A percentile compares a stretch with the other conserved stretches of the same genome.
Evolutionary conservation across 768 basidiomycete genomes (phyloP).

Genomic region (Suillus ampliporus): DNA sequence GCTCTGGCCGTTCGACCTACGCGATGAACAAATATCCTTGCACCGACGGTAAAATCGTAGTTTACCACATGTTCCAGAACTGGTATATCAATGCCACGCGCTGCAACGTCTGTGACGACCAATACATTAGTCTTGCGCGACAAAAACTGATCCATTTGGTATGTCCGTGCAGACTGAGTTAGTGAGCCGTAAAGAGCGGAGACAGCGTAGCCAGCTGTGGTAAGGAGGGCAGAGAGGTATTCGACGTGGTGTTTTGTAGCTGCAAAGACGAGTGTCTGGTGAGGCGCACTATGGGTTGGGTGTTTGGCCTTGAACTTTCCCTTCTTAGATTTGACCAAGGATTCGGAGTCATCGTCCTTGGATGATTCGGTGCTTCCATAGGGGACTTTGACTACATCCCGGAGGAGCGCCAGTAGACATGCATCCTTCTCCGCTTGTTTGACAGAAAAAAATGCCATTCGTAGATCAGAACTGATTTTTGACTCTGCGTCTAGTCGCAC

Average conservation of each 20-base stretch:
- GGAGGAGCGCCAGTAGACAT: constrained; percentile 78
- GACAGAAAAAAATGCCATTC: constrained; percentile 93
- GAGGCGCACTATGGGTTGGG: constrained; percentile 63
- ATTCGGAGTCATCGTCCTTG: constrained; percentile 31
- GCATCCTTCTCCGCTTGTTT: constrained; percentile 96
- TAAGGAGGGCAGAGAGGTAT: constrained; percentile 81
- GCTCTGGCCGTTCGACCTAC: constrained; percentile 97
- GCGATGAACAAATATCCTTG: constrained; percentile 93
- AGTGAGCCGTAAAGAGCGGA: constrained; percentile 97
- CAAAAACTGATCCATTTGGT: constrained; percentile 92
- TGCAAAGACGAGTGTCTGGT: constrained; percentile 93
- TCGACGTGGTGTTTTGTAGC: constrained; percentile 99
- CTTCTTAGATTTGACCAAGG: constrained; percentile 51
- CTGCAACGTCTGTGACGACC: constrained; percentile 98
- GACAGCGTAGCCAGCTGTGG: constrained; percentile 82
- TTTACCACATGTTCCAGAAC: constrained; percentile 96
- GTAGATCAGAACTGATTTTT: constrained; percentile 92
- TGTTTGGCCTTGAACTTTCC: constrained; percentile 54
- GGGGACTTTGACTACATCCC: constrained; percentile 88
- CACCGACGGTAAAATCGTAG: constrained; percentile 96
- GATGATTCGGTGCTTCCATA: constrained; percentile 44
- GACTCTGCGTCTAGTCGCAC: constrained; percentile 96
- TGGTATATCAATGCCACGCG: constrained; percentile 97
- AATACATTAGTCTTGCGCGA: constrained; percentile 79
- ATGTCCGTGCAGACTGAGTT: constrained; percentile 87